A percentile compares a stretch with the other conserved stretches of the same genome.
These are phyloP conservation scores for Apiotrichum mycotoxinovorans DNA, from an alignment of 1,284 basidiomycete species.

Conservation along the genomic window DNA sequence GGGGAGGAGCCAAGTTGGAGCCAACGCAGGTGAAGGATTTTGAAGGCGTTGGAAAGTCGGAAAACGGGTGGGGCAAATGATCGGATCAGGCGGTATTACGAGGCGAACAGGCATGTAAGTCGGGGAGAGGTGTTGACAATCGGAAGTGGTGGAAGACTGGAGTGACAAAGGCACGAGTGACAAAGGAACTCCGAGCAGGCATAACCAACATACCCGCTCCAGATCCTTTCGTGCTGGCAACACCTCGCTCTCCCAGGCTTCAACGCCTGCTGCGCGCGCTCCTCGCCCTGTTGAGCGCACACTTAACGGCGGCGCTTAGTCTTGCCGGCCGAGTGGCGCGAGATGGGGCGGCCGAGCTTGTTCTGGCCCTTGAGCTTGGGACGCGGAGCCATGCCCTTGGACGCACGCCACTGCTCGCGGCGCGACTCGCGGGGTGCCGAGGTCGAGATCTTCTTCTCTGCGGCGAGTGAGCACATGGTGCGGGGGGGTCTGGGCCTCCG, in stretches of 20 bases:
- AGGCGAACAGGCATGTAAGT: too few species aligned
- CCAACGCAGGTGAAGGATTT: not conserved
- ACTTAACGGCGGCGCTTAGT: slow-evolving; percentile 28
- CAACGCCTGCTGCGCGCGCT: not conserved
- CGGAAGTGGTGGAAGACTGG: too few species aligned
- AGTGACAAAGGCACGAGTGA: too few species aligned
- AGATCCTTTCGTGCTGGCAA: too few species aligned
- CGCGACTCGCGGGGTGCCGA: slow-evolving; percentile 44
- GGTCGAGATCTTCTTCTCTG: slow-evolving; percentile 46
- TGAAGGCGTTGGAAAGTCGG: too few species aligned
- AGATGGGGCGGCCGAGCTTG: slow-evolving; percentile 30
- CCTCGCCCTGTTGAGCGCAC: not conserved
- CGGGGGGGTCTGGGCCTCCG: not conserved
- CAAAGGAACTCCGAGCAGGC: too few species aligned
- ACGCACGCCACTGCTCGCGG: slow-evolving; percentile 47
- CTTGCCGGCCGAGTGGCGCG: slow-evolving; percentile 38
- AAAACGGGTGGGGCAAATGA: too few species aligned
- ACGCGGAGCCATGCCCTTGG: slow-evolving; percentile 45
- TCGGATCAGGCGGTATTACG: too few species aligned
- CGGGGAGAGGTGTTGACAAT: too few species aligned
- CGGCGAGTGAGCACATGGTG: not conserved
- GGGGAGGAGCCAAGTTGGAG: not conserved
- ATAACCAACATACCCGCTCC: too few species aligned
- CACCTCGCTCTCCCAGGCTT: too few species aligned
- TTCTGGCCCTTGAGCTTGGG: slow-evolving; percentile 40